Evolutionary conservation across 2,329 filamentous ascomycete genomes (phyloP).

Genomic region (Cladosporium sp.): DNA sequence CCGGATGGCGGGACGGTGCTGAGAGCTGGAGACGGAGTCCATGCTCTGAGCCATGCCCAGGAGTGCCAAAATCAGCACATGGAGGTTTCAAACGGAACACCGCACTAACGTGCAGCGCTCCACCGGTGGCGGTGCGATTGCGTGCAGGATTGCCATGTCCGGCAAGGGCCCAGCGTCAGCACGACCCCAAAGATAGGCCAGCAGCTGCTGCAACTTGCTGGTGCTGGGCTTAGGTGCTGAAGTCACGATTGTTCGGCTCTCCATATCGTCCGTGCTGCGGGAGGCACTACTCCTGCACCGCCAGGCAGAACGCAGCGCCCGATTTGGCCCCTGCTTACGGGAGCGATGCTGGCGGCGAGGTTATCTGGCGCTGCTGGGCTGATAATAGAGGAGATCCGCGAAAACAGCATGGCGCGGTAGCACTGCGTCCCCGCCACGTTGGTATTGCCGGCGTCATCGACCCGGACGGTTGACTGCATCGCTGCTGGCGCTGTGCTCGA

Average conservation of each 20-base stretch:
- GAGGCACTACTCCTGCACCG: slow-evolving; percentile 7
- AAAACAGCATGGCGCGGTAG: slow-evolving; percentile 9
- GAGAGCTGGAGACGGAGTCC: slow-evolving; percentile 12
- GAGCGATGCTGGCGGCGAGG: slow-evolving; percentile 11
- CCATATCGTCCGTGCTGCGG: slow-evolving; percentile 22
- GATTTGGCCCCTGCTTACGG: slow-evolving; percentile 14
- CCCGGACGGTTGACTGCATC: neutral
- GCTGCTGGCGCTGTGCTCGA: neutral
- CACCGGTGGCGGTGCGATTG: slow-evolving; percentile 13
- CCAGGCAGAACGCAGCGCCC: slow-evolving; percentile 10
- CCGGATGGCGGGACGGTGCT: slow-evolving; percentile 13
- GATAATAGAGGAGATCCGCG: slow-evolving; percentile 10
- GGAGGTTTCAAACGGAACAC: slow-evolving; percentile 13
- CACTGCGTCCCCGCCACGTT: neutral
- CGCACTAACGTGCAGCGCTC: slow-evolving; percentile 11
- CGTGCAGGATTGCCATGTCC: slow-evolving; percentile 14
- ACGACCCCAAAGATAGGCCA: slow-evolving; percentile 14
- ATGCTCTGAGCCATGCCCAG: slow-evolving; percentile 15
- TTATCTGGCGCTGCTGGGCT: slow-evolving; percentile 11
- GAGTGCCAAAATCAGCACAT: slow-evolving; percentile 14
- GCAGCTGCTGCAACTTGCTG: slow-evolving; percentile 18
- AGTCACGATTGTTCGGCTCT: slow-evolving; percentile 24
- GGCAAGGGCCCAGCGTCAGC: slow-evolving; percentile 13
- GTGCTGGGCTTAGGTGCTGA: slow-evolving; percentile 20
- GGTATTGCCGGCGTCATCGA: slow-evolving; percentile 13